A percentile compares a stretch with the other conserved stretches of the same genome.
These are phyloP conservation scores for Diutina sp. DNA, from an alignment of 1,139 yeast species.

Conservation along the genomic window DNA sequence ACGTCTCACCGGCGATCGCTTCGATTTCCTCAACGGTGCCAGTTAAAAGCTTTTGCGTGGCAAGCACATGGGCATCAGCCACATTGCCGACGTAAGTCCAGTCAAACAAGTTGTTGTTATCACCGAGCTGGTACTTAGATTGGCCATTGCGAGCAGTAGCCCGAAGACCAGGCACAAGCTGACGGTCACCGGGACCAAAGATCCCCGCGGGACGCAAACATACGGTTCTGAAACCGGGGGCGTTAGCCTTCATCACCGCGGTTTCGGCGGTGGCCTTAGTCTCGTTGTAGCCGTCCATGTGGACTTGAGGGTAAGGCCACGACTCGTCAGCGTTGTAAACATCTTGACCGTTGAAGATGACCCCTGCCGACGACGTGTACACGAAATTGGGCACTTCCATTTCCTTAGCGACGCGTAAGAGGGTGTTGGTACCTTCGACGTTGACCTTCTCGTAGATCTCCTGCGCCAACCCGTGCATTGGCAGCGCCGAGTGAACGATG, in stretches of 20 bases:
- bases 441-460: slow-evolving; percentile 81
- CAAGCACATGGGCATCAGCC: slow-evolving; percentile 90
- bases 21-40: slow-evolving; percentile 15
- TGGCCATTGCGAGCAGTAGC: slow-evolving; percentile 77
- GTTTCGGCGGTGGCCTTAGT: slow-evolving; percentile 90
- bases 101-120: slow-evolving; percentile 84
- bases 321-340: slow-evolving; percentile 84
- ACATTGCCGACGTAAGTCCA: slow-evolving; percentile 99
- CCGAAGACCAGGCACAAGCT: slow-evolving; percentile 85
- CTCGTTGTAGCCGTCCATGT: slow-evolving; percentile 95
- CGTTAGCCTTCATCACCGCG: slow-evolving; percentile 62
- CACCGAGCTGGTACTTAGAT: slow-evolving; percentile 87
- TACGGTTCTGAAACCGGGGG: slow-evolving; percentile 43
- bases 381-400: slow-evolving; percentile 58
- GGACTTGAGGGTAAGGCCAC: slow-evolving; percentile 83
- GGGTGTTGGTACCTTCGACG: slow-evolving; percentile 74
- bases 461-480: slow-evolving; percentile 77
- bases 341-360: slow-evolving; percentile 87
- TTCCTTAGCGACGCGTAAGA: slow-evolving; percentile 51
- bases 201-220: slow-evolving; percentile 96
- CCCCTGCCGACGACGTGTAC: slow-evolving; percentile 96
- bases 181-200: slow-evolving; percentile 98
- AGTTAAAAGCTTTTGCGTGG: slow-evolving; percentile 58
- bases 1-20: slow-evolving; percentile 71
- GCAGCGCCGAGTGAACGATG: slow-evolving; percentile 93